phyloP scores from a whole-genome alignment of 2,329 filamentous ascomycete species.

The Ceratocystis ficicola region DNA sequence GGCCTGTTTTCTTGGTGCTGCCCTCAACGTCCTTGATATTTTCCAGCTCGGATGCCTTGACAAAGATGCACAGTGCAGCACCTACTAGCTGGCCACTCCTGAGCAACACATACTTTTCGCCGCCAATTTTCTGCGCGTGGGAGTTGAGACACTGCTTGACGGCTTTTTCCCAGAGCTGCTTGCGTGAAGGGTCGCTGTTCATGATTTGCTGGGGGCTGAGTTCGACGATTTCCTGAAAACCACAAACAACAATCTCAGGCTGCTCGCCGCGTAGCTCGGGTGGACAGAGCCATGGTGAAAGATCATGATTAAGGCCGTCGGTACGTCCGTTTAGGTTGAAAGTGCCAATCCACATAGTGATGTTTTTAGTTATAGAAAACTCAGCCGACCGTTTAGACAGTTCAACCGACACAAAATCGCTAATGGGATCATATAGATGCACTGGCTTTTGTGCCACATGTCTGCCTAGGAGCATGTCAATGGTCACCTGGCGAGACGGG shows the following conservation, averaged over 20 bases:
- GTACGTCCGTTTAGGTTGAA: conserved; percentile 92
- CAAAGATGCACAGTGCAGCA: conserved; percentile 82
- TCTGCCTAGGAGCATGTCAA: conserved; percentile 80
- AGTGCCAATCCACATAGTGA: conserved; percentile 70
- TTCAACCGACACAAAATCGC: conserved; percentile 74
- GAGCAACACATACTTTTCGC: conserved; percentile 75
- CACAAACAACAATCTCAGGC: conserved; percentile 78
- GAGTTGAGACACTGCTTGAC: conserved; percentile 67
- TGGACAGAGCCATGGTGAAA: conserved; percentile 77
- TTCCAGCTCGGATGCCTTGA: conserved; percentile 61
- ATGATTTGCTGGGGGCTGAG: conserved; percentile 96
- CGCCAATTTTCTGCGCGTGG: conserved; percentile 50
- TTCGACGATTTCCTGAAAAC: conserved; percentile 97
- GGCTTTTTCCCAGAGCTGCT: conserved; percentile 73
- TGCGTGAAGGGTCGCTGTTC: conserved; percentile 84
- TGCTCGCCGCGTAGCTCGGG: conserved; percentile 43
- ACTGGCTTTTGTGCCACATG: conserved; percentile 74
- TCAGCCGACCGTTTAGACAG: conserved; percentile 55
- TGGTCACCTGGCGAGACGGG: conserved; percentile 82
- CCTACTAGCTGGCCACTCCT: conserved; percentile 90
- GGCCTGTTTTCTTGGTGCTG: conserved; percentile 81
- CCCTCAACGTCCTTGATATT: conserved; percentile 96
- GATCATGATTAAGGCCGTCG: conserved; percentile 61
- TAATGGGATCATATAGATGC: conserved; percentile 84
- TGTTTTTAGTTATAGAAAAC: conserved; percentile 61